These are phyloP conservation scores for Tuctoria greenei DNA, from an alignment of 176 grass and related monocot species.

Conservation along the genomic window DNA sequence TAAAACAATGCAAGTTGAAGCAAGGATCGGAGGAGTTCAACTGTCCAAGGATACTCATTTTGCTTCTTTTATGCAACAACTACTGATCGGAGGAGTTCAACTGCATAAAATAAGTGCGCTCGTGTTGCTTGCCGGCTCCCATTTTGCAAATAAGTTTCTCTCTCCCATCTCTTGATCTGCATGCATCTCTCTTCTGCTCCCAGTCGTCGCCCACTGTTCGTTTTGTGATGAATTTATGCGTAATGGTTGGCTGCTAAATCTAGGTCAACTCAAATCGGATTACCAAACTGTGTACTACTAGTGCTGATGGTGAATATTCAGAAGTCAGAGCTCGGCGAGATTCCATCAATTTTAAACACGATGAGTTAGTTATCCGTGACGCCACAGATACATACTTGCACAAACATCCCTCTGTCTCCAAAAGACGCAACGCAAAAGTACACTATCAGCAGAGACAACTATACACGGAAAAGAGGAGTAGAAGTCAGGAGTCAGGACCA, in stretches of 20 bases:
- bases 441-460: not conserved
- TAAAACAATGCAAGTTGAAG: too few species aligned
- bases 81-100: too few species aligned
- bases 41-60: too few species aligned
- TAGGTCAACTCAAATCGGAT: not conserved
- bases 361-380: not conserved
- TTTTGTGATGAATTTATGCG: too few species aligned
- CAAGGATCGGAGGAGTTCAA: too few species aligned
- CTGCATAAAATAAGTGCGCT: not conserved
- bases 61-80: too few species aligned
- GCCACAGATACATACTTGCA: not conserved
- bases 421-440: not conserved
- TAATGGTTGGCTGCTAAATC: too few species aligned
- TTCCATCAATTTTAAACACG: not conserved
- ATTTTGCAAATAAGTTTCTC: not conserved
- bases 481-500: not conserved
- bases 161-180: too few species aligned
- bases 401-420: slow-evolving; percentile 3
- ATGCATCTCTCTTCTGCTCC: too few species aligned
- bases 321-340: not conserved
- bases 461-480: not conserved
- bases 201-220: too few species aligned
- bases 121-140: not conserved
- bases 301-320: not conserved
- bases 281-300: not conserved